Evolutionary conservation across 345 rosid species (phyloP).

Genomic region (Syzygium aqueum): DNA sequence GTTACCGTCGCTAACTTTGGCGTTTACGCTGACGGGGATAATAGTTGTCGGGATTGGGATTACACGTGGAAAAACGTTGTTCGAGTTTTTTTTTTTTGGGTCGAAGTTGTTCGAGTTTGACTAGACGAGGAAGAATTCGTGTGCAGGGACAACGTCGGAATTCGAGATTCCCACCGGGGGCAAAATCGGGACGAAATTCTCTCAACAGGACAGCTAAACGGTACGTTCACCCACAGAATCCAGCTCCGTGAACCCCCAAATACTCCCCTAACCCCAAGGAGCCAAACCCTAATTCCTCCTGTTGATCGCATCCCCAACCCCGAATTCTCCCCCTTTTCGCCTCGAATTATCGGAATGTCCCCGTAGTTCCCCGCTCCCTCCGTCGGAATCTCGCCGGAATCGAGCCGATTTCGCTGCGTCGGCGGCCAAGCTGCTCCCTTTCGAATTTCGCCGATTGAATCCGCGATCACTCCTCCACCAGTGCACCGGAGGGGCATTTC

Average conservation of each 20-base stretch:
- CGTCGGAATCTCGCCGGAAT: neutral
- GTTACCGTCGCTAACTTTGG: neutral
- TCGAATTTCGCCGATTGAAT: neutral
- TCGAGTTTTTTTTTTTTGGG: too few species aligned
- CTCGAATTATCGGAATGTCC: neutral
- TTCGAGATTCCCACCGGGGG: neutral
- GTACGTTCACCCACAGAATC: neutral
- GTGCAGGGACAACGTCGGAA: neutral
- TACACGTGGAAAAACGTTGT: neutral
- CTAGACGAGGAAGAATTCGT: neutral
- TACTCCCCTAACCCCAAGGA: neutral
- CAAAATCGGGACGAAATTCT: neutral
- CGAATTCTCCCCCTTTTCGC: neutral
- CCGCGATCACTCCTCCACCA: neutral
- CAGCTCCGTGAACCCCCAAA: constrained; percentile 1
- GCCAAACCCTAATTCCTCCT: neutral
- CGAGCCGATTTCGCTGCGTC: neutral
- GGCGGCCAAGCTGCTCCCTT: neutral
- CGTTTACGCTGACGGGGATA: neutral
- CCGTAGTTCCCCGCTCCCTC: neutral
- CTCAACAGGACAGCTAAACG: neutral
- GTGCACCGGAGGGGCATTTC: neutral
- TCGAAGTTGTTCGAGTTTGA: neutral
- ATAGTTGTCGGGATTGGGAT: neutral
- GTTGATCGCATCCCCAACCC: neutral